These are phyloP conservation scores for Penicillium paneum DNA, from an alignment of 2,329 filamentous ascomycete genomes.

Conservation along the genomic window DNA sequence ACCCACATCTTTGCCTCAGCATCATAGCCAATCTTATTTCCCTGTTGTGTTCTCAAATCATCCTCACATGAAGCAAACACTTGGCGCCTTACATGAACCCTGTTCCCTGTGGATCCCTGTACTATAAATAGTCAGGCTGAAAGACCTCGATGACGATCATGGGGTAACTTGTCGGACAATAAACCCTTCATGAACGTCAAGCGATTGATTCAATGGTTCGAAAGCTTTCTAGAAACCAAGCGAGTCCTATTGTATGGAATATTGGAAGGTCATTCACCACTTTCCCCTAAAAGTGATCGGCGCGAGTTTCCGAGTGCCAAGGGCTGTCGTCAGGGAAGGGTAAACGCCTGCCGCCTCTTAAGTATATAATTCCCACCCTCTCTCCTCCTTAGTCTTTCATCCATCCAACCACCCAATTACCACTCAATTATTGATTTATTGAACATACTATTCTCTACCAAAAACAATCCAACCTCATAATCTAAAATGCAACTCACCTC, in stretches of 20 bases:
- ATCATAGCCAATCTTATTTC: not conserved
- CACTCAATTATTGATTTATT: not conserved
- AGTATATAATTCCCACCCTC: slow-evolving; percentile 7
- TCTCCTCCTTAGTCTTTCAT: not conserved
- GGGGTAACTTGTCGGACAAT: not conserved
- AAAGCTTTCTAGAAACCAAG: not conserved
- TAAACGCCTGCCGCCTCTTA: slow-evolving; percentile 1
- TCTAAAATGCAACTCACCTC: slow-evolving; percentile 31
- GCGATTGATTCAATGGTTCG: not conserved
- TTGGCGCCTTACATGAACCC: not conserved
- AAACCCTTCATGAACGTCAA: not conserved
- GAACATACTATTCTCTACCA: not conserved
- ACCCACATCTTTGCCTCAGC: not conserved
- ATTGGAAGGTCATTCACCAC: not conserved
- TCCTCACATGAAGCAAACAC: not conserved
- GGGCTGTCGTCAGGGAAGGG: not conserved
- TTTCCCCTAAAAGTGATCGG: slow-evolving; percentile 10
- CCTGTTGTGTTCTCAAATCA: not conserved
- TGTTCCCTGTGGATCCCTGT: not conserved
- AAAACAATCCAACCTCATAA: not conserved
- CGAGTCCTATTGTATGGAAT: not conserved
- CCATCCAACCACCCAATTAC: not conserved
- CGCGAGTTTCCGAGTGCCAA: not conserved
- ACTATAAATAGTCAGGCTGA: slow-evolving; percentile 12
- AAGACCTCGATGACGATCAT: slow-evolving; percentile 4